Evolutionary conservation across 306 rosid species (phyloP), one percentile per base, ranked within the genome.

Genomic region (Comarum palustre): DNA sequence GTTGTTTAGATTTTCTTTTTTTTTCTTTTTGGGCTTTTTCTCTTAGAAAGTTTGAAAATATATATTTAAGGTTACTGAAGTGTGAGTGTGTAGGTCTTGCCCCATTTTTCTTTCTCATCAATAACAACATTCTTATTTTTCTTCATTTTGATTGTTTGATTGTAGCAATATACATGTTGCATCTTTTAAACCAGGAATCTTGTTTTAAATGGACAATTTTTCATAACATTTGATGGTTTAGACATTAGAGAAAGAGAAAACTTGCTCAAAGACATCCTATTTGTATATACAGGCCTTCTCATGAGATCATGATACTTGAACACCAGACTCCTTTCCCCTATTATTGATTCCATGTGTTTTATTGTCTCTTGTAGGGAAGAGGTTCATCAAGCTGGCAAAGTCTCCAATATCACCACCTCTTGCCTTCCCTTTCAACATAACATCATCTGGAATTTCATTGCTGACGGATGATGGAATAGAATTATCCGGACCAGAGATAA

Each of bases 401-500:
- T 90, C 97, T 73, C 97, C 97, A 17, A 69, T 93, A 39, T 91
- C 98, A 31, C 88, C 98, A 11, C 91, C 96, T 43, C 78, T 89
- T 54, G 87, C 96, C 78, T 91, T 93, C 85, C 84, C 92, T 75
- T 91, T 84, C 77, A 68, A 31, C 80, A 86, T 93, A 81, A 87
- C 89, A 46, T 73, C 94, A 47, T 88, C 90, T 4, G 92, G 98
- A 65, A 77, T 93, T 46, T 68, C 87, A 73, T 75, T 93, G 83
- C 84, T 85, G 43, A 83, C 75, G 62, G 85, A 91, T 78, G 70
- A 76, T 17, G 97, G 98, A 51, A 66, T 78, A 66, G 96, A 91
- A 81, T 74, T 88, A 77, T 73, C 73, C 38, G 96, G 97, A 57
- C 50, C 87, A 51, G 94, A 87, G 69, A 93, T 91, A 72, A 81